Evolutionary conservation across 2,329 filamentous ascomycete genomes (phyloP), one percentile per base, ranked within the genome.

Genomic region (Fonsecaea pugnacius): DNA sequence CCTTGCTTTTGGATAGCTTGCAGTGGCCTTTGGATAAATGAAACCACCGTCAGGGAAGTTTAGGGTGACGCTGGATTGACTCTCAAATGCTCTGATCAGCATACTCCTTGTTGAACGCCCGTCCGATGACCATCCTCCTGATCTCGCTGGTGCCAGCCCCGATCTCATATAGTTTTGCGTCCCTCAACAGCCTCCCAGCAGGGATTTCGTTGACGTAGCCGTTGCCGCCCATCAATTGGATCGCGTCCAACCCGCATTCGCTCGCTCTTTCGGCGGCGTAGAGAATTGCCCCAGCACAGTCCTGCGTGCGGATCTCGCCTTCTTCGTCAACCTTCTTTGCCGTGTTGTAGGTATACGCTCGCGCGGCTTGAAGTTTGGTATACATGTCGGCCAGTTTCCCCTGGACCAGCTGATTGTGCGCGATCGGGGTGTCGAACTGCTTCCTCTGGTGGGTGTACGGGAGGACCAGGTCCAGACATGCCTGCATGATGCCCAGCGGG

Each of bases 371-470:
- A 64, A 95, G 85, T 78, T 96, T 96, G 54, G 92, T 97, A 79
- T 98, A 96, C 93, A 99, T 97, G 76, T 98, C 93, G 62, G 95
- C 92, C 52, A 98, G 84, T 75, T 93, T 94, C 63, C 91, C 94
- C 78, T 98, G 95, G 24, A 98, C 85, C 67, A 98, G 84, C 78
- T 99, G 95, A 77, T 96, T 96, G 71, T 95, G 89, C 0, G 91
- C 94, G 68, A 98, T 91, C 1, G 94, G 94, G 7, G 77, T 81
- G 60, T 89, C 89, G 75, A 99, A 99, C 78, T 99, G 95, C 77
- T 89, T 91, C 62, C 95, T 87, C 71, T 90, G 86, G 77, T 99
- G 95, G 1, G 89, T 89, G 75, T 96, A 99, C 0, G 95, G 95
- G 48, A 98, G 84, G 1, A 90, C 87, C 9, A 94, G 84, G 78